Evolutionary conservation across 257 asterid genomes (phyloP), one percentile per base, ranked within the genome.

Genomic region (Rauvolfia tetraphylla): DNA sequence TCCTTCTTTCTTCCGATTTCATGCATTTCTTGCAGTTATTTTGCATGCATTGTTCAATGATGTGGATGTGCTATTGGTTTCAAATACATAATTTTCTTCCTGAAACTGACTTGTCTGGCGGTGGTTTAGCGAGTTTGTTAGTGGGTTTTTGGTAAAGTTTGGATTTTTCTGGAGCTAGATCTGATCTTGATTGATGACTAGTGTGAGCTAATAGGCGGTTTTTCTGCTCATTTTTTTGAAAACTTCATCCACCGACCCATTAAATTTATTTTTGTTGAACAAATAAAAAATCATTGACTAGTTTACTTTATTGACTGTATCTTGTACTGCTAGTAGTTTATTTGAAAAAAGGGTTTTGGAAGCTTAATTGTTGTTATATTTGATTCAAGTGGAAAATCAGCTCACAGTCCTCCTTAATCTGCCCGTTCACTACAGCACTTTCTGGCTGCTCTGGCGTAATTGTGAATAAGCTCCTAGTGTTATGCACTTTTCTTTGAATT

Each of bases 101-200:
- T 11, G 51, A 23, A 25, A 71, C 75, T 68, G 75, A 27, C 23
- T 76, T 73, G 76, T 59, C 25, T 72, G 73, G 71, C 72, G 79
- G 87, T 76, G 82, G 84, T 82, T 84, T 74, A 39, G 65, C 69
- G 29, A 72, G 74, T 44, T 65, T 66, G 72, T 63, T 75, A 63
- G 61, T 65, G 68, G 72, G 72, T 68, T 68, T 66, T 46, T 29
- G 79, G 79, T 76, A 25, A 73, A 25, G 82, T 57, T 73, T 57
- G 38, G 4, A 17, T 62, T 25, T 84, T 69, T 75, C 54, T 77
- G 41, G 46, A 41, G 72, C 83, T 81, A 87, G 96, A 92, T 92
- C 95, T 85, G 95, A 88, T 82, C 78, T 82, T 72, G 84, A 66
- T 79, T 63, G 76, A 68, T 80, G 81, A 73, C 2, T 76, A n/a